Base-by-base conservation (phyloP, 2,329 filamentous ascomycete genomes). In the Pyricularia pennisetigena region DNA sequence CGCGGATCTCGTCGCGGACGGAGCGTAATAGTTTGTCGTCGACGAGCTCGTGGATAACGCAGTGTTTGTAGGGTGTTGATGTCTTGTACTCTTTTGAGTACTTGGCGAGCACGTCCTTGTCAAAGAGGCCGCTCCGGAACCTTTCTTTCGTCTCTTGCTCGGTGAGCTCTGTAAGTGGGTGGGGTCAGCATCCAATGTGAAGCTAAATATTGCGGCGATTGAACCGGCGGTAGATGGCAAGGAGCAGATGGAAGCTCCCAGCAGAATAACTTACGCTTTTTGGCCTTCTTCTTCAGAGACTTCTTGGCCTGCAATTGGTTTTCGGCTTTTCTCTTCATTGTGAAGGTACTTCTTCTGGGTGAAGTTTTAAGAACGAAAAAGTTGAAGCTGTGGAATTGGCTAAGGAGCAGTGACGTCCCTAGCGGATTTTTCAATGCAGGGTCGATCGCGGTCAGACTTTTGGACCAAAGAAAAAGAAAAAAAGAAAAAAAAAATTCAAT, bases 1-100 rank as follows among this genome's bases (percentile, higher is more conserved):
- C 85, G 78, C 90, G 90, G 78, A 98, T 94, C 81, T 99, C 95
- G 75, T 86, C 81, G 76, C 95, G 93, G 69, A 99, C 95, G 68
- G 87, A 84, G 74, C 94, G 94, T 64, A 99, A 87, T 23, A 99
- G 88, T 65, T 83, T 79, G 74, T 94, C 90, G 79, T 95, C 83
- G 76, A 98, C 90, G 62, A 99, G 83, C 68, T 86, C 82, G 72
- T 88, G 84, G 75, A 99, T 97, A 67, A 99, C 94, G 73, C 91
- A 91, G 78, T 99, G 94, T 77, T 94, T 93, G 83, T 99, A 99
- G 5, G 89, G 90, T 23, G 82, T 78, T 10, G 90, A 92, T 8
- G 80, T 74, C 68, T 87, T 85, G 76, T 92, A 92, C 71, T 85
- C 82, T 24, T 80, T 74, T 10, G 85, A 86, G 77, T 92, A 91